A percentile compares a stretch with the other conserved stretches of the same genome.
These are phyloP conservation scores for Saccharomycopsis selenospora DNA, from an alignment of 805 yeast species.

Conservation along the genomic window DNA sequence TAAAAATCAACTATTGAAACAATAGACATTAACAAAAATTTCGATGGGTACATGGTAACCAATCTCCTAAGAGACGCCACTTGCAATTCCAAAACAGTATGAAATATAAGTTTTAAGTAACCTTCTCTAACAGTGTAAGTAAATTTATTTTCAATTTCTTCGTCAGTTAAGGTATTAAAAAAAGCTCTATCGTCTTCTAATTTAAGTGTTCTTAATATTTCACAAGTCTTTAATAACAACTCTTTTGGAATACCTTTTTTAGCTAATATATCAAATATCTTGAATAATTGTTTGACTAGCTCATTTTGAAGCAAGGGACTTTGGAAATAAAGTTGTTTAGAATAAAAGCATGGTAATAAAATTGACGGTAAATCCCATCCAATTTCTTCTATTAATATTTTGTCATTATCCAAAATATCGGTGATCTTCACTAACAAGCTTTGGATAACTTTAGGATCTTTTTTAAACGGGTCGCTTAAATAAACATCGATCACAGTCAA, in stretches of 20 bases:
- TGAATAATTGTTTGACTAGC: conserved; percentile 33
- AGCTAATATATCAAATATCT: conserved; percentile 57
- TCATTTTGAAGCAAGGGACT: conserved; percentile 24
- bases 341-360: conserved; percentile 46
- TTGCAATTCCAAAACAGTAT: conserved; percentile 60
- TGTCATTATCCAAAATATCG: conserved; percentile 38
- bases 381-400: conserved; percentile 51
- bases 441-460: conserved; percentile 41
- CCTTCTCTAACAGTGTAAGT: conserved; percentile 15
- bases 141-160: conserved; percentile 15
- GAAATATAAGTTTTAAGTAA: conserved; percentile 50
- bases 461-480: conserved; percentile 37
- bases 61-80: conserved; percentile 52
- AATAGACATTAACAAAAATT: conserved; percentile 64
- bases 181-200: conserved; percentile 20
- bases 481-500: conserved; percentile 66
- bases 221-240: conserved; percentile 63
- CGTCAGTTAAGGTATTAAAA: conserved; percentile 23
- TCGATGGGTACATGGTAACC: conserved; percentile 67
- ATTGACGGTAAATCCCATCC: conserved; percentile 91
- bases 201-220: conserved; percentile 41
- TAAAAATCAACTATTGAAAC: conserved; percentile 50
- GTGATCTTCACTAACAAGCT: conserved; percentile 40
- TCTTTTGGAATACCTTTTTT: conserved; percentile 75
- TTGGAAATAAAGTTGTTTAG: conserved; percentile 30